These are phyloP conservation scores for Carex arenaria DNA, from an alignment of 202 grass and related monocot genomes.

Conservation along the genomic window DNA sequence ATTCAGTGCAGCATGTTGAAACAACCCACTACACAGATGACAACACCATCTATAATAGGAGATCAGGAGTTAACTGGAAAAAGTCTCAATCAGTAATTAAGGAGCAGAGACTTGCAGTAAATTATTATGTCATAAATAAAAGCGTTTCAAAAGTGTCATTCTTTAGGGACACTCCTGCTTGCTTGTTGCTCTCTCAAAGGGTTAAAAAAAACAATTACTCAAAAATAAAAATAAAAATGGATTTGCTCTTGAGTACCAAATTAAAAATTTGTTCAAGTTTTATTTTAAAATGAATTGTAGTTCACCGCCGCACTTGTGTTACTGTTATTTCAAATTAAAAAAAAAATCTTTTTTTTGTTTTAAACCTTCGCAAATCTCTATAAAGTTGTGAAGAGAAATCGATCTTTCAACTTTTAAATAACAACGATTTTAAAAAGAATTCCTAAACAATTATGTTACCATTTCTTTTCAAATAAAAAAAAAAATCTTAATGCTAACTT, in stretches of 20 bases:
- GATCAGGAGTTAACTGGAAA: not conserved
- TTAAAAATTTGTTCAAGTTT: not conserved
- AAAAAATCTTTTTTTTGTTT: too few relatives aligned
- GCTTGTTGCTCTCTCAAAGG: not conserved
- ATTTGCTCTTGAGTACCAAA: not conserved
- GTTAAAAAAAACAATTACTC: not conserved
- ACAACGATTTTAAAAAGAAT: too few relatives aligned
- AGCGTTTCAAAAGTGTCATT: slow-evolving; percentile 1
- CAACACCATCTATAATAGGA: not conserved
- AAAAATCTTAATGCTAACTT: too few relatives aligned
- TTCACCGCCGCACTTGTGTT: not conserved
- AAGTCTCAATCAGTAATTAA: slow-evolving; percentile 16
- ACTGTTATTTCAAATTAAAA: not conserved
- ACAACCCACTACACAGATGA: not conserved
- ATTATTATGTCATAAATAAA: slow-evolving; percentile 15
- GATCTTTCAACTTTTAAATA: too few relatives aligned
- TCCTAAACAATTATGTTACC: too few relatives aligned
- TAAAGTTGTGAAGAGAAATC: too few relatives aligned
- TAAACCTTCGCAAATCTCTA: too few relatives aligned
- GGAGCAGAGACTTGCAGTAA: not conserved
- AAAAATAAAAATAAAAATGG: not conserved
- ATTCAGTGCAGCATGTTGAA: not conserved
- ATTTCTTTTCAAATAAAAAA: too few relatives aligned
- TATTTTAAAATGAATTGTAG: not conserved
- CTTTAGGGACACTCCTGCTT: not conserved